Evolutionary conservation across 2,329 filamentous ascomycete species (phyloP).

Genomic region (Aspergillus udagawae): DNA sequence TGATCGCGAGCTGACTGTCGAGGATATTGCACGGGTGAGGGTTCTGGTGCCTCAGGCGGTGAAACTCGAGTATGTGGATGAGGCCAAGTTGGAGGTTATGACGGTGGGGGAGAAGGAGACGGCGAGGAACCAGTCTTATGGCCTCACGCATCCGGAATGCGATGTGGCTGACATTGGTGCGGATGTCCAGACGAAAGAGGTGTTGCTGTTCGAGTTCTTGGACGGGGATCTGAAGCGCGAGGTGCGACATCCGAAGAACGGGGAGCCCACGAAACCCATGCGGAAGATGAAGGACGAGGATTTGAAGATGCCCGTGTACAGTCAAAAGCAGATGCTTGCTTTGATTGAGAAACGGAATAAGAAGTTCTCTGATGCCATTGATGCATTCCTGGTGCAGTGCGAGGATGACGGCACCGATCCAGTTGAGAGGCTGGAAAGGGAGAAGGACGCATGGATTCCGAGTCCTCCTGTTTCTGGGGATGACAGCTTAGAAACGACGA

Average conservation of each 20-base stretch:
- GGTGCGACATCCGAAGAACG: conserved; percentile 67
- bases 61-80: conserved; percentile 81
- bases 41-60: conserved; percentile 73
- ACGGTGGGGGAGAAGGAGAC: conserved; percentile 55
- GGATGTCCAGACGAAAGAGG: conserved; percentile 52
- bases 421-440: conserved; percentile 58
- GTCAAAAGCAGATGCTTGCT: conserved; percentile 84
- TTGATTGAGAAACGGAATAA: conserved; percentile 85
- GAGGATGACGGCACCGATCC: conserved; percentile 61
- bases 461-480: conserved; percentile 43
- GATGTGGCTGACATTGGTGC: conserved; percentile 26
- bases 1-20: conserved; percentile 58
- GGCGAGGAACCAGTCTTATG: conserved; percentile 52
- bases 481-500: conserved; percentile 37
- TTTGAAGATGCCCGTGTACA: conserved; percentile 86
- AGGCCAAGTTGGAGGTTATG: conserved; percentile 76
- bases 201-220: conserved; percentile 86
- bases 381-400: conserved; percentile 72
- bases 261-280: conserved; percentile 64
- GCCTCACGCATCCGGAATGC: conserved; percentile 44
- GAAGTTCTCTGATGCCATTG: conserved; percentile 75
- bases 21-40: conserved; percentile 79
- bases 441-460: conserved; percentile 62
- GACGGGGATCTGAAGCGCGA: conserved; percentile 87
- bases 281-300: conserved; percentile 71